Percentiles rank a stretch among this genome's conserved stretches.
phyloP scores from a whole-genome alignment of 768 basidiomycete genomes.

The Panellus pusillus region DNA sequence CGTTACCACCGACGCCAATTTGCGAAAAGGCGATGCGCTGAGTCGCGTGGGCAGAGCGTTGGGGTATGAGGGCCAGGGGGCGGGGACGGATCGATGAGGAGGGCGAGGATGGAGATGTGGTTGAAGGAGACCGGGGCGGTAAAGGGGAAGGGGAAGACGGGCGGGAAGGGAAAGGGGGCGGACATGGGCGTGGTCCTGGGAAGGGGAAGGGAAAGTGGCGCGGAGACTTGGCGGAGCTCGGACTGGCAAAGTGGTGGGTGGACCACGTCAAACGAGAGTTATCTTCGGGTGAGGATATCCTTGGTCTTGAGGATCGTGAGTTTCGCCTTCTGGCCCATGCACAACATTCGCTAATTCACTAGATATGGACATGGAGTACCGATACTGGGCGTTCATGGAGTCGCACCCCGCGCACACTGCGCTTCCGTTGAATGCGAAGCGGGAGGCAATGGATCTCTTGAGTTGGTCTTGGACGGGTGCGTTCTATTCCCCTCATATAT shows the following conservation, averaged over 20 bases:
- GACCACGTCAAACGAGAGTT: constrained; percentile 62
- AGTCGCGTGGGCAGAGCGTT: constrained; percentile 51
- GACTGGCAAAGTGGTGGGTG: constrained; percentile 57
- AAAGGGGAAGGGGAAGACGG: constrained; percentile 26
- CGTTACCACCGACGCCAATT: constrained; percentile 70
- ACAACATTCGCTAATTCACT: neutral
- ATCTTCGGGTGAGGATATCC: constrained; percentile 28
- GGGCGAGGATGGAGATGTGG: constrained; percentile 62
- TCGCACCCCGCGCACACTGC: constrained; percentile 71
- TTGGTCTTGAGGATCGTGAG: constrained; percentile 46
- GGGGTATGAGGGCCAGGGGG: constrained; percentile 32
- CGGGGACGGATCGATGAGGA: constrained; percentile 26
- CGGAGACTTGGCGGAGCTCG: constrained; percentile 26
- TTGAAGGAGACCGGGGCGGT: constrained; percentile 42
- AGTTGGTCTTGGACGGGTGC: constrained; percentile 80
- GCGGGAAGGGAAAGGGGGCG: neutral
- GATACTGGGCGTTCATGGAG: constrained; percentile 83
- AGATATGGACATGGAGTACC: constrained; percentile 76
- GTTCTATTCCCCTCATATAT: constrained; percentile 8
- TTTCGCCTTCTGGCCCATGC: constrained; percentile 14
- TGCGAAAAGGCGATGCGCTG: constrained; percentile 53
- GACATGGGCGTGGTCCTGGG: constrained; percentile 33
- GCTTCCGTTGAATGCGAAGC: constrained; percentile 54
- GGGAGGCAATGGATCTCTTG: constrained; percentile 73
- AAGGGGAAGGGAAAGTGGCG: constrained; percentile 19